Percentiles rank a stretch among this genome's conserved stretches.
phyloP scores from a whole-genome alignment of 169 alveolate genomes.

The Plasmodium malariae region DNA sequence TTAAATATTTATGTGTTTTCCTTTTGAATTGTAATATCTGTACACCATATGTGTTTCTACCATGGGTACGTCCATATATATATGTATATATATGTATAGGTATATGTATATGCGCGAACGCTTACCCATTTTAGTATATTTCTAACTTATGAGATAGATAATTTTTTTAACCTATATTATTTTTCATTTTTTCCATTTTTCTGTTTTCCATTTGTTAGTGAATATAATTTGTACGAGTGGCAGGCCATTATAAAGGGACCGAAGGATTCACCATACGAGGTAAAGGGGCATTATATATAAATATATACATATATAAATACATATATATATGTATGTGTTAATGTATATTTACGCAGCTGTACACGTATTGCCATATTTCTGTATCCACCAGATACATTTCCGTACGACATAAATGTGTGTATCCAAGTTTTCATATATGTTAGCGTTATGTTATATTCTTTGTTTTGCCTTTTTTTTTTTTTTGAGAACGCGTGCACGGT shows the following conservation, averaged over 20 bases:
- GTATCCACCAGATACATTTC: neutral
- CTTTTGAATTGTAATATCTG: neutral
- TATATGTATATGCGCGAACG: neutral
- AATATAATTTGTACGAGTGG: conserved; percentile 90
- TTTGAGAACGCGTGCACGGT: too few species aligned
- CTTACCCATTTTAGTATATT: neutral
- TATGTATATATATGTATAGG: neutral
- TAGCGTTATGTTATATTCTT: neutral
- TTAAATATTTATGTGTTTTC: neutral
- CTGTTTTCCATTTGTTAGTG: conserved; percentile 44
- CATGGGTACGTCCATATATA: neutral
- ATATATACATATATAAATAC: neutral
- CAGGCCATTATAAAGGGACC: conserved; percentile 94
- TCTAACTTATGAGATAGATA: neutral
- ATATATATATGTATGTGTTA: conserved; percentile 5
- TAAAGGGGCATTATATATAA: conserved; percentile 26
- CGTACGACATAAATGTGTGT: neutral
- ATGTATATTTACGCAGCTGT: too few species aligned
- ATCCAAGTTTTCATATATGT: neutral
- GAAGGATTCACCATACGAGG: conserved; percentile 94
- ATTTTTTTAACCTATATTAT: too few species aligned
- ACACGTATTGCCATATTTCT: too few species aligned
- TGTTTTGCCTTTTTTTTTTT: neutral
- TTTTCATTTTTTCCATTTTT: neutral
- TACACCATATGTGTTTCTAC: neutral